Conservation (phyloP, 2,329 filamentous ascomycete genomes). For the Exophiala phaeomuriformis region DNA sequence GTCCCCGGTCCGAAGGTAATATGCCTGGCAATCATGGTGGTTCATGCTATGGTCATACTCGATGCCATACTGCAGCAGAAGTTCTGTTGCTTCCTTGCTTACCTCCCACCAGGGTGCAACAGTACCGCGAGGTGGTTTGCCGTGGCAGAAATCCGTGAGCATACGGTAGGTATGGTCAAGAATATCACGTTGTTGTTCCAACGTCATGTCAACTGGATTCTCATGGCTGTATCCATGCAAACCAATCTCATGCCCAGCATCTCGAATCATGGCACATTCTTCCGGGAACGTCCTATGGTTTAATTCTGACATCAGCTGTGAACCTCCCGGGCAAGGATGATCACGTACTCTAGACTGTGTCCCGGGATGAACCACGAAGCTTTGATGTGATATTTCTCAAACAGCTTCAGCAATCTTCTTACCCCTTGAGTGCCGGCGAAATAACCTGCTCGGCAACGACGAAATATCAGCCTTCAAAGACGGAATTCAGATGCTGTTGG, state of each 20-base stretch:
- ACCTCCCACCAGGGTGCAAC: constrained; percentile 74
- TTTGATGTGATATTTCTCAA: constrained; percentile 39
- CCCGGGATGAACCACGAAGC: constrained; percentile 58
- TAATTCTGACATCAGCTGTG: too few species aligned
- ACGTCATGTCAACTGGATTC: constrained; percentile 62
- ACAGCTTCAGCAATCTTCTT: constrained; percentile 60
- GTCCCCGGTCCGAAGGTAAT: too few species aligned
- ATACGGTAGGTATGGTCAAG: constrained; percentile 69
- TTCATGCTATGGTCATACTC: constrained; percentile 38
- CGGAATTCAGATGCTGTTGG: too few species aligned
- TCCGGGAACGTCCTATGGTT: constrained; percentile 51
- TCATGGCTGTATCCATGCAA: constrained; percentile 63
- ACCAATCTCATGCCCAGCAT: constrained; percentile 59
- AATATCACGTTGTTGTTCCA: constrained; percentile 68
- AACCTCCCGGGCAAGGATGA: too few species aligned
- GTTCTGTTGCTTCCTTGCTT: constrained; percentile 55
- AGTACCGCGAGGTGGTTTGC: constrained; percentile 62
- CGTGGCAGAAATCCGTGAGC: constrained; percentile 59
- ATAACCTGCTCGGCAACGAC: constrained; percentile 36
- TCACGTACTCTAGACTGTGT: constrained; percentile 47
- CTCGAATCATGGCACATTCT: constrained; percentile 55
- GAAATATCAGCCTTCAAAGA: background rate
- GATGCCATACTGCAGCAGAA: constrained; percentile 39
- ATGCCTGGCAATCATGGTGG: too few species aligned
- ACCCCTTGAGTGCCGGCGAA: constrained; percentile 64